Evolutionary conservation across 306 rosid genomes (phyloP), one percentile per base, ranked within the genome.

Genomic region (Astragalus membranaceus): DNA sequence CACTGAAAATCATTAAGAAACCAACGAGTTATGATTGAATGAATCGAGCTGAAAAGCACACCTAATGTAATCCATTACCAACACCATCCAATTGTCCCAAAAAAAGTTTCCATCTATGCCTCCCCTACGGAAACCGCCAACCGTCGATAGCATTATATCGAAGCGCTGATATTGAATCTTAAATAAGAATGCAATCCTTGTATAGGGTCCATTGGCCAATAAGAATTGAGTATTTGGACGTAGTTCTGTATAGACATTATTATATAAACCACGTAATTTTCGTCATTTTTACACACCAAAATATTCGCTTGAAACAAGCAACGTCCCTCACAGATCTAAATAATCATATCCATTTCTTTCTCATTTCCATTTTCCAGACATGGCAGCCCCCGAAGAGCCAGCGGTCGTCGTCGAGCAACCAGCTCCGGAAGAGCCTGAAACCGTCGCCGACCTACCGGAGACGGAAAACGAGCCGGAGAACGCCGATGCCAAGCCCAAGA

Each of bases 41-140:
- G 23, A 83, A 81, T 85, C 62, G 13, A 75, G 87, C 82, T 78
- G 69, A 87, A 79, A 94, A 94, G 87, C 95, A 94, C 96, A 89
- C 86, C 85, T 15, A 84, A 64, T 37, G 84, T 15, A 84, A 64
- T 37, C 58, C 62, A 46, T 20, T 11, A 42, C 48, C 65, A 7
- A 37, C 11, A 71, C 8, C 26, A 50, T 15, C 7, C 30, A 26
- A 63, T 11, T 41, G 10, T 72, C 59, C 23, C 3, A 53, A 43
- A 33, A 20, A 8, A 44, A 9, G 11, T 35, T 76, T 29, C 66
- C 72, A 59, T 69, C 72, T 11, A 70, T 26, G 60, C 81, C 55
- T 54, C 70, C 80, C 65, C 39, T 5, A 46, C 71, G 60, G n/a
- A 8, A 50, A 29, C n/a, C 54, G 3, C 11, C 3, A 75, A 36